Percentiles rank a stretch among this genome's conserved stretches.
Conservation (phyloP, 1,139 yeast species). For the Hyphopichia khmerensis region DNA sequence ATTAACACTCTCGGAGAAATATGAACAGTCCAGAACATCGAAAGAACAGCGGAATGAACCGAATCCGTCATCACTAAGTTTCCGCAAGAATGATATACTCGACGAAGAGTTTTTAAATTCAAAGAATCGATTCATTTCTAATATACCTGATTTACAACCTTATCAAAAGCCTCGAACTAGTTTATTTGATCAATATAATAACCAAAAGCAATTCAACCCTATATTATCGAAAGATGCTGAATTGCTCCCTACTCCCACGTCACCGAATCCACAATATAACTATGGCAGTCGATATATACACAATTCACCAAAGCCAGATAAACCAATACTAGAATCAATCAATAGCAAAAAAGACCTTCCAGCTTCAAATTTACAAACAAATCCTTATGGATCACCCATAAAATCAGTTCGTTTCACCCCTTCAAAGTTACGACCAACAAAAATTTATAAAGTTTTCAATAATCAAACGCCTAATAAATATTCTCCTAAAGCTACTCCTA, state of each 20-base stretch:
- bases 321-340: not conserved
- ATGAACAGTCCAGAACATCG: not conserved
- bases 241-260: not conserved
- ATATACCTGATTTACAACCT: not conserved
- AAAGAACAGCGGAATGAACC: not conserved
- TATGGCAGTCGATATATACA: not conserved
- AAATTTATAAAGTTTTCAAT: slow-evolving; percentile 12
- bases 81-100: not conserved
- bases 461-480: slow-evolving; percentile 1
- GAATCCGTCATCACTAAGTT: not conserved
- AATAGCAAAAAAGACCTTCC: not conserved
- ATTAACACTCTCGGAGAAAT: slow-evolving; percentile 4
- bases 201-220: not conserved
- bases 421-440: slow-evolving; percentile 8
- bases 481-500: not conserved
- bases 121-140: not conserved
- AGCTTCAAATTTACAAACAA: not conserved
- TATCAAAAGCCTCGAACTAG: not conserved
- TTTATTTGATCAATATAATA: not conserved
- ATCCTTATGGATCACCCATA: slow-evolving; percentile 11
- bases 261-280: not conserved
- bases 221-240: not conserved
- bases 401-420: slow-evolving; percentile 10
- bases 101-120: not conserved
- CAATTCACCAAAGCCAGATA: not conserved